phyloP scores from a whole-genome alignment of 768 basidiomycete genomes.

The Ramaria rubella region DNA sequence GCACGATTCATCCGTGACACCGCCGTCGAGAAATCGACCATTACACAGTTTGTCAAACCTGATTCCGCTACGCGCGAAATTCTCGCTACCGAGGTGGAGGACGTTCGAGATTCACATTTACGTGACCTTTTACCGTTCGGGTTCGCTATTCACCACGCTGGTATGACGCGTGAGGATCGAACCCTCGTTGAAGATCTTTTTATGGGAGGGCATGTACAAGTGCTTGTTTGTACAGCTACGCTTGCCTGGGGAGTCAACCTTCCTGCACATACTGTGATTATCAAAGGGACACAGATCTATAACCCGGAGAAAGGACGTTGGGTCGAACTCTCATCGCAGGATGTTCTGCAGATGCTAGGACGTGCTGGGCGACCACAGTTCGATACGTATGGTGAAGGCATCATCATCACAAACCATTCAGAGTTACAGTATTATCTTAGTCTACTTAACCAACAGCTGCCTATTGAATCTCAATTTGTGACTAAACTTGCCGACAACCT shows the following conservation, averaged over 20 bases:
- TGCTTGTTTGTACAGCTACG: slow-evolving; percentile 94
- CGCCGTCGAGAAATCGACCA: slow-evolving; percentile 95
- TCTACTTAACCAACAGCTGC: slow-evolving; percentile 93
- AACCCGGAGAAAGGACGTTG: slow-evolving; percentile 98
- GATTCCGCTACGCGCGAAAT: slow-evolving; percentile 91
- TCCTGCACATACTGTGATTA: slow-evolving; percentile 96
- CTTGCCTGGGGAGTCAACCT: slow-evolving; percentile 99
- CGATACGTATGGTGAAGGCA: slow-evolving; percentile 95
- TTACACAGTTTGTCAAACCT: slow-evolving; percentile 91
- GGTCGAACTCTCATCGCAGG: slow-evolving; percentile 92
- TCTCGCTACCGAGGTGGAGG: slow-evolving; percentile 72
- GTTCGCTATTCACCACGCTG: slow-evolving; percentile 96
- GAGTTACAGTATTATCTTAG: slow-evolving; percentile 97
- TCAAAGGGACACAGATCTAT: slow-evolving; percentile 99
- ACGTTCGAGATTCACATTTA: slow-evolving; percentile 76
- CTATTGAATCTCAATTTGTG: slow-evolving; percentile 95
- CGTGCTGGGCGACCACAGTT: slow-evolving; percentile 96
- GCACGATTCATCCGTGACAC: slow-evolving; percentile 89
- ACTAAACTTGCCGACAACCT: slow-evolving; percentile 88
- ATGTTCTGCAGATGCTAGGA: slow-evolving; percentile 97
- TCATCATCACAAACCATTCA: slow-evolving; percentile 96
- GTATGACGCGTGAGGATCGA: slow-evolving; percentile 90
- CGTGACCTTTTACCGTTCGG: slow-evolving; percentile 92
- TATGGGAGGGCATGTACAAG: slow-evolving; percentile 85
- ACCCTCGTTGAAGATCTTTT: slow-evolving; percentile 92